Percentiles rank a stretch among this genome's conserved stretches.
Evolutionary conservation across 2,329 filamentous ascomycete species (phyloP).

Genomic region (Fusarium sp.): DNA sequence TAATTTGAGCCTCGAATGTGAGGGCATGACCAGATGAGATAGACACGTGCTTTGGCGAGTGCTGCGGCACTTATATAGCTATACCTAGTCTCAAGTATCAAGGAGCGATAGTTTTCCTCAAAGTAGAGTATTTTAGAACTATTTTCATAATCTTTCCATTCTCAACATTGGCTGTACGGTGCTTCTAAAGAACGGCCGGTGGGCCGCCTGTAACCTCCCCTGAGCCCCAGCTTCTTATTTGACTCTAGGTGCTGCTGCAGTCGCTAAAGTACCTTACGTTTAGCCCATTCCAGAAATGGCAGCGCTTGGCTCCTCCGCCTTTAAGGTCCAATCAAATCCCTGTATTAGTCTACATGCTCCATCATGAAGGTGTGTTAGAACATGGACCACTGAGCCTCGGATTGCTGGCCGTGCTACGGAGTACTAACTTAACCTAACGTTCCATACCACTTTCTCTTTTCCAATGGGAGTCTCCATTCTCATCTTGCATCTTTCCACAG

Average conservation of each 20-base stretch:
- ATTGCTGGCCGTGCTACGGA: slow-evolving; percentile 36
- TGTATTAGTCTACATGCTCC: slow-evolving; percentile 36
- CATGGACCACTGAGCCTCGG: slow-evolving; percentile 39
- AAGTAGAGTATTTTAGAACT: background rate
- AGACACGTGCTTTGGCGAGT: background rate
- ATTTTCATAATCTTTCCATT: no score
- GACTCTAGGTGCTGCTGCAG: slow-evolving; percentile 26
- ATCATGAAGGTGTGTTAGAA: slow-evolving; percentile 30
- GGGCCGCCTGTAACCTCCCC: slow-evolving; percentile 14
- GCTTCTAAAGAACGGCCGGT: slow-evolving; percentile 19
- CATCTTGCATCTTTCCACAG: slow-evolving; percentile 37
- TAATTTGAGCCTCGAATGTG: slow-evolving; percentile 17
- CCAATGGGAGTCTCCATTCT: slow-evolving; percentile 34
- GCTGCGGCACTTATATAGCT: background rate
- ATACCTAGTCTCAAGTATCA: background rate
- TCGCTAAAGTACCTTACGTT: background rate
- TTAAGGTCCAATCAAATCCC: slow-evolving; percentile 27
- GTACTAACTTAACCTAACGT: background rate
- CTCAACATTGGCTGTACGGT: background rate
- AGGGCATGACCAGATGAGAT: background rate
- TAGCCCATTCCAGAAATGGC: slow-evolving; percentile 12
- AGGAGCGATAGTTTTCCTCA: background rate
- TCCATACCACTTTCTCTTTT: slow-evolving; percentile 39
- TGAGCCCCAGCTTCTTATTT: slow-evolving; percentile 27
- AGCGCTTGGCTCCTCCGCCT: slow-evolving; percentile 11